Percentiles rank a stretch among this genome's conserved stretches.
phyloP scores from a whole-genome alignment of 75 land plant genomes.

The Pinus taeda region DNA sequence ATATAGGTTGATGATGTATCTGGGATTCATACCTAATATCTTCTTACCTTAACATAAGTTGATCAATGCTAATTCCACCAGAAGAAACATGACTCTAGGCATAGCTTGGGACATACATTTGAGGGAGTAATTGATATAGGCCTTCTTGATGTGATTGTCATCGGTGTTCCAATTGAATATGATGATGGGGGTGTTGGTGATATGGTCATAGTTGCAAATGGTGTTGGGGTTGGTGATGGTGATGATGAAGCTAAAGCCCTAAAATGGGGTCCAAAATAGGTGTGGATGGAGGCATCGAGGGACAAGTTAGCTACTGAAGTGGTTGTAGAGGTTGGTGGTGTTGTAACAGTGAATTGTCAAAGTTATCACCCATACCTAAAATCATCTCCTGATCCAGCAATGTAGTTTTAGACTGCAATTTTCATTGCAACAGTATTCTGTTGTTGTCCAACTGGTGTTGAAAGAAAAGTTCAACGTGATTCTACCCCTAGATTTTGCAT shows the following conservation, averaged over 20 bases:
- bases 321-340: constrained; percentile 6
- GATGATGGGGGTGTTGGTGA: constrained; percentile 37
- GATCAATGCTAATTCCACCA: constrained; percentile 21
- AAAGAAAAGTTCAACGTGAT: too few species aligned
- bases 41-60: constrained; percentile 30
- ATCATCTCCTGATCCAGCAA: constrained; percentile 16
- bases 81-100: constrained; percentile 27
- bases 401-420: constrained; percentile 4
- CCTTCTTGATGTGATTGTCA: constrained; percentile 32
- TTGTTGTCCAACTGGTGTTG: too few species aligned
- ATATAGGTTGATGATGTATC: constrained; percentile 17
- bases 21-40: constrained; percentile 30
- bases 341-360: background rate
- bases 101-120: constrained; percentile 41
- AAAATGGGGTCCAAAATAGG: constrained; percentile 52
- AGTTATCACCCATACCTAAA: constrained; percentile 21
- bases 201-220: constrained; percentile 22
- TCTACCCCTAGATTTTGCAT: too few species aligned
- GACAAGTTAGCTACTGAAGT: constrained; percentile 21
- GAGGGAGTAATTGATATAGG: constrained; percentile 54
- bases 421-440: constrained; percentile 13
- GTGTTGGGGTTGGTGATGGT: constrained; percentile 28
- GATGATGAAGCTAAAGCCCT: constrained; percentile 60
- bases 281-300: constrained; percentile 25
- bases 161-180: too few species aligned